Conservation (phyloP, 805 yeast genomes). For the Kodamaea leandrae region DNA sequence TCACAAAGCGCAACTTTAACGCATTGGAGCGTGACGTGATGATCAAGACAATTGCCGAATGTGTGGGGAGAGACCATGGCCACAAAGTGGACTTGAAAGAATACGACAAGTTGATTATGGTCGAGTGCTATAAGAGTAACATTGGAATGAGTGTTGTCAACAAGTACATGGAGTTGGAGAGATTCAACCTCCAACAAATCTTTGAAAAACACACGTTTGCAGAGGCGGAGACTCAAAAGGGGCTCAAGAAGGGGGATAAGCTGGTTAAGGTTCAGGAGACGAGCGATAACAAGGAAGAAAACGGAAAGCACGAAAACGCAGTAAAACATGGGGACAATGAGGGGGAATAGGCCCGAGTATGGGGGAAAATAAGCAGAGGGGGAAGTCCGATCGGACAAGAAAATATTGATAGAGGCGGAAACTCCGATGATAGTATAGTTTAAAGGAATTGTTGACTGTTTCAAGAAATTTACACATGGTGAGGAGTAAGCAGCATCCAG, state of each 20-base stretch:
- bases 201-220: constrained; percentile 45
- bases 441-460: too few species aligned
- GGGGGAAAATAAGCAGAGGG: too few species aligned
- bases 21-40: constrained; percentile 69
- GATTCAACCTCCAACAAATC: constrained; percentile 80
- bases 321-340: neutral
- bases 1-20: constrained; percentile 75
- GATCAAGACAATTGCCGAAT: constrained; percentile 66
- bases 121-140: constrained; percentile 85
- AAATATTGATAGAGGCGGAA: too few species aligned
- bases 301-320: neutral
- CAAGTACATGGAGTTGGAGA: constrained; percentile 57
- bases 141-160: constrained; percentile 84
- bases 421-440: too few species aligned
- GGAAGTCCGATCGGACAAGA: too few species aligned
- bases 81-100: constrained; percentile 79
- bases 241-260: constrained; percentile 10
- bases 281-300: too few species aligned
- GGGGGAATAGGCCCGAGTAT: neutral
- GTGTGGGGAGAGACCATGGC: constrained; percentile 65
- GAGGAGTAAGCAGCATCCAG: too few species aligned
- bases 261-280: neutral
- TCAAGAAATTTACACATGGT: too few species aligned
- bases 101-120: constrained; percentile 73
- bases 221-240: constrained; percentile 6